Percentiles rank a stretch among this genome's conserved stretches.
phyloP scores from a whole-genome alignment of 2,329 filamentous ascomycete species.

The Colletotrichum chlorophyti region DNA sequence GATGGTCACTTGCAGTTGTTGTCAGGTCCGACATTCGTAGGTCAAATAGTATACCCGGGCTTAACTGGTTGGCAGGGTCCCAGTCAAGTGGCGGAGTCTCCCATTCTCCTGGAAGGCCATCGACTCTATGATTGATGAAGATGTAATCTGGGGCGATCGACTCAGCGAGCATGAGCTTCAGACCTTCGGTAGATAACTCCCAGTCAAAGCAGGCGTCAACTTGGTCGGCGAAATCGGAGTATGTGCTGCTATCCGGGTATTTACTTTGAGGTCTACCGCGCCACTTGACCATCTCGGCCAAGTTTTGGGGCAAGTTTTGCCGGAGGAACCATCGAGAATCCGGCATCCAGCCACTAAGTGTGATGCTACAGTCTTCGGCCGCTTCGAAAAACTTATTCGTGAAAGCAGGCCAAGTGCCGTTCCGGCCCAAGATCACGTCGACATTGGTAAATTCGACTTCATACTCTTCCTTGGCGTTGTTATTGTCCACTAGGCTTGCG shows the following conservation, averaged over 20 bases:
- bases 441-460: conserved; percentile 19
- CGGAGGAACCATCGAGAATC: conserved; percentile 42
- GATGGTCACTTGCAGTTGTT: conserved; percentile 32
- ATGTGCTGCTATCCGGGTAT: conserved; percentile 18
- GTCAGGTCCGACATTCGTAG: conserved; percentile 7
- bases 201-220: conserved; percentile 51
- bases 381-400: conserved; percentile 43
- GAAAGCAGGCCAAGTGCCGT: conserved; percentile 41
- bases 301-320: conserved; percentile 39
- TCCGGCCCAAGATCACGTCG: conserved; percentile 32
- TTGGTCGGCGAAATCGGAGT: conserved; percentile 37
- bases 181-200: conserved; percentile 50
- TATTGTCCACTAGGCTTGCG: not conserved
- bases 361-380: conserved; percentile 46
- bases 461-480: not conserved
- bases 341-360: conserved; percentile 53
- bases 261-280: conserved; percentile 6
- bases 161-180: conserved; percentile 39
- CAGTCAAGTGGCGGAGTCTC: conserved; percentile 38
- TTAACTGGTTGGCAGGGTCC: conserved; percentile 46
- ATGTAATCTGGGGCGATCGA: conserved; percentile 43
- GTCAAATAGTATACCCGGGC: conserved; percentile 3
- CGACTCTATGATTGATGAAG: conserved; percentile 45
- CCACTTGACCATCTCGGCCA: conserved; percentile 40
- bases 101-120: conserved; percentile 24